Evolutionary conservation across 2,329 filamentous ascomycete species (phyloP).

Genomic region (Pestalotiopsis sp.): DNA sequence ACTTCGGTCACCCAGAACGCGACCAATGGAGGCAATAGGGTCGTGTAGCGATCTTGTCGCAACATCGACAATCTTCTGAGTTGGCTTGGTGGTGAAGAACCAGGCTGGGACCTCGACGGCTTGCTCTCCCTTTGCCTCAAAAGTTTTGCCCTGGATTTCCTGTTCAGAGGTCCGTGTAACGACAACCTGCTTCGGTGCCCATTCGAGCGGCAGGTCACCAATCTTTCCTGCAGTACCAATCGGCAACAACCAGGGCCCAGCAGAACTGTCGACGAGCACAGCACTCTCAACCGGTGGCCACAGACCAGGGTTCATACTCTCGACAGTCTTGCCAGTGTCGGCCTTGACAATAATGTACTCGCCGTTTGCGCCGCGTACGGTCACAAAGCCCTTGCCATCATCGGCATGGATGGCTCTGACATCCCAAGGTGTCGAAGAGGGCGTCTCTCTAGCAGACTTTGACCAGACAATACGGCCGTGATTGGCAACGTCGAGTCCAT

Average conservation of each 20-base stretch:
- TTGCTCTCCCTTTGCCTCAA: conserved; percentile 42
- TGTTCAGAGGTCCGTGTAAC: conserved; percentile 53
- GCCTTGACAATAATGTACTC: conserved; percentile 61
- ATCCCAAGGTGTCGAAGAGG: conserved; percentile 59
- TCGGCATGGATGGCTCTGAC: conserved; percentile 69
- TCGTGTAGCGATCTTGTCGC: conserved; percentile 74
- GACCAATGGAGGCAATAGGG: conserved; percentile 91
- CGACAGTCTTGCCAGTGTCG: conserved; percentile 52
- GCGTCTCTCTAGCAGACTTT: conserved; percentile 61
- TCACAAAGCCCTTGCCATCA: conserved; percentile 56
- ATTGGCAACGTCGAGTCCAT: conserved; percentile 76
- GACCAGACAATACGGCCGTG: conserved; percentile 79
- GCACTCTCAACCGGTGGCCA: conserved; percentile 46
- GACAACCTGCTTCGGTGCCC: conserved; percentile 53
- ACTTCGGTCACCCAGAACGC: conserved; percentile 86
- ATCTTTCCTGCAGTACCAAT: conserved; percentile 53
- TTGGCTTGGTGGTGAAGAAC: conserved; percentile 69
- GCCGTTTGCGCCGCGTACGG: conserved; percentile 61
- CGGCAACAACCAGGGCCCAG: conserved; percentile 56
- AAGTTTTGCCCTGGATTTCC: conserved; percentile 57
- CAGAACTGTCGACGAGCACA: conserved; percentile 53
- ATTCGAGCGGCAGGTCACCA: conserved; percentile 44
- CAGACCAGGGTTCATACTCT: conserved; percentile 41
- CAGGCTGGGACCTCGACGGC: conserved; percentile 59
- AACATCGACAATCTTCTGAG: conserved; percentile 69